Evolutionary conservation across 2,329 filamentous ascomycete species (phyloP).

Genomic region (Orbilia blumenaviensis): DNA sequence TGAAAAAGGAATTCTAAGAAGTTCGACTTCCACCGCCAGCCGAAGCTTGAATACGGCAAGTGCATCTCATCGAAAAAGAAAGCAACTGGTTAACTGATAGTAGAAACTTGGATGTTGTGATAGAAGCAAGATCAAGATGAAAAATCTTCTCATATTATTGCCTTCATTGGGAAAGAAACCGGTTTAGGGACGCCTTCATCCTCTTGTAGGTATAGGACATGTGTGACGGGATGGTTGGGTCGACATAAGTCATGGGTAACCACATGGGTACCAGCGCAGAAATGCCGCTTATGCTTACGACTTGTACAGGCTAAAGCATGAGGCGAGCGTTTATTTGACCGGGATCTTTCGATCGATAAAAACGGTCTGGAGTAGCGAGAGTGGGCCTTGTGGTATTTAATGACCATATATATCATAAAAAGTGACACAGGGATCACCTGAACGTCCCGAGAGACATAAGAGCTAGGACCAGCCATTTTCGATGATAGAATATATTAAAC

Average conservation of each 20-base stretch:
- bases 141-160: slow-evolving; percentile 24
- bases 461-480: neutral
- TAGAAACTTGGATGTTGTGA: neutral
- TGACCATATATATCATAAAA: neutral
- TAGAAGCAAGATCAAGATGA: neutral
- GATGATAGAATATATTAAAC: neutral
- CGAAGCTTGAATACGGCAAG: slow-evolving; percentile 7
- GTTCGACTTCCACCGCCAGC: neutral
- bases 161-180: slow-evolving; percentile 23
- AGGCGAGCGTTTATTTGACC: slow-evolving; percentile 4
- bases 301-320: neutral
- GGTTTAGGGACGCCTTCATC: slow-evolving; percentile 1
- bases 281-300: slow-evolving; percentile 4
- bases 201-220: slow-evolving; percentile 3
- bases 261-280: neutral
- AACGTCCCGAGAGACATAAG: neutral
- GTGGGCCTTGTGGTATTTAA: neutral
- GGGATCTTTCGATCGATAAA: neutral
- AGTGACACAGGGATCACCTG: neutral
- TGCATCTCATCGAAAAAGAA: slow-evolving; percentile 5
- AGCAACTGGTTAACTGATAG: neutral
- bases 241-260: neutral
- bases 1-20: neutral
- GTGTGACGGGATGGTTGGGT: slow-evolving; percentile 30
- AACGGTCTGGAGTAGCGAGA: slow-evolving; percentile 4